Conservation (phyloP, 352 stramenopile species). For the Poterioochromonas sp. region DNA sequence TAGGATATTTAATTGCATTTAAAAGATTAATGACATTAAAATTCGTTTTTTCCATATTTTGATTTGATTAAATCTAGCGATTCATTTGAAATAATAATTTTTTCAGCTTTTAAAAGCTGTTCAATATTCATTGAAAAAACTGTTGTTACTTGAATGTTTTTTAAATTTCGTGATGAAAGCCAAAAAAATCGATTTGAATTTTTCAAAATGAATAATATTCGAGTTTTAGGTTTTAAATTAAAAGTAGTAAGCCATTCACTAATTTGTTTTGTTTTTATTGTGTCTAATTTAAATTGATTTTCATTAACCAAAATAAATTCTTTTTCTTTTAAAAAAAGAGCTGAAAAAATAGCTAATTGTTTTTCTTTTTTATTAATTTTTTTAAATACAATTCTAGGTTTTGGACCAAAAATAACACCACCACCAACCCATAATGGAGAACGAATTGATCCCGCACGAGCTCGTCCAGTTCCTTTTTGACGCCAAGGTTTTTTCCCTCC, state of each 20-base stretch:
- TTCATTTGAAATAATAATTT: slow-evolving; percentile 41
- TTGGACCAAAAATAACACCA: slow-evolving; percentile 28
- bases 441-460: slow-evolving; percentile 5
- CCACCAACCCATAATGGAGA: slow-evolving; percentile 23
- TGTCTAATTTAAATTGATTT: slow-evolving; percentile 26
- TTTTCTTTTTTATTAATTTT: slow-evolving; percentile 45
- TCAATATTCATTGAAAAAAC: slow-evolving; percentile 38
- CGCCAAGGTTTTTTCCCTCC: slow-evolving; percentile 21
- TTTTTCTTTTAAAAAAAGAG: slow-evolving; percentile 39
- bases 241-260: slow-evolving; percentile 37
- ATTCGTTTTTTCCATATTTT: slow-evolving; percentile 30
- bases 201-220: slow-evolving; percentile 33
- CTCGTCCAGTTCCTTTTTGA: slow-evolving; percentile 6
- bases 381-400: slow-evolving; percentile 41
- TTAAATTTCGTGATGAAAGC: slow-evolving; percentile 34
- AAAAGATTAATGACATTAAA: not conserved
- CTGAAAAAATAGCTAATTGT: slow-evolving; percentile 35
- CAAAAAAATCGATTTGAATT: slow-evolving; percentile 19
- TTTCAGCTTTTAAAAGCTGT: slow-evolving; percentile 40
- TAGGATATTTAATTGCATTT: slow-evolving; percentile 30
- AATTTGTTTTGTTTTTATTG: slow-evolving; percentile 35
- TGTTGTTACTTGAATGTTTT: slow-evolving; percentile 35
- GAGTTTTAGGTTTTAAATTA: slow-evolving; percentile 38
- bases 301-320: slow-evolving; percentile 42
- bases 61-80: slow-evolving; percentile 39